Evolutionary conservation across 2,329 filamentous ascomycete genomes (phyloP).

Genomic region (Nannizziopsis barbatae): DNA sequence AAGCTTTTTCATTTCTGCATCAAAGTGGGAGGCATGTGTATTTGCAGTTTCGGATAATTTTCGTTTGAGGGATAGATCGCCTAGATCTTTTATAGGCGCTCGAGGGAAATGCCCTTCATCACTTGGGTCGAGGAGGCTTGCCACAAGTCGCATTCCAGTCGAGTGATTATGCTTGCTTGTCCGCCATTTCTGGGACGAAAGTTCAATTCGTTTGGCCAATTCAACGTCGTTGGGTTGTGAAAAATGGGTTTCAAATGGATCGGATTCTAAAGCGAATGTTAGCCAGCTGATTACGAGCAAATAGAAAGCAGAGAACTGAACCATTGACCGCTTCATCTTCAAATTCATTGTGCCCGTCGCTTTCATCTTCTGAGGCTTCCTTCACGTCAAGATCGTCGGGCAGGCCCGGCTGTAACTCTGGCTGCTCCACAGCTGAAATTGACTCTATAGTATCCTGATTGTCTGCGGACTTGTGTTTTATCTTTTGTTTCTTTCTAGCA

Average conservation of each 20-base stretch:
- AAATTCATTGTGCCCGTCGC: constrained; percentile 26
- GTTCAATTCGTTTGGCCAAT: constrained; percentile 42
- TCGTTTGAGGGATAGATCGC: constrained; percentile 51
- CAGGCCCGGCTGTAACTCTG: constrained; percentile 27
- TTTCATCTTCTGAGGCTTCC: constrained; percentile 37
- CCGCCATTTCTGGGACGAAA: constrained; percentile 40
- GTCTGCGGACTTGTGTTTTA: constrained; percentile 26
- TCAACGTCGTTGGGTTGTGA: constrained; percentile 52
- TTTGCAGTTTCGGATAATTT: constrained; percentile 49
- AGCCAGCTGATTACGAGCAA: neutral
- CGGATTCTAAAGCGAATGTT: constrained; percentile 24
- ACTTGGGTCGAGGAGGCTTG: constrained; percentile 23
- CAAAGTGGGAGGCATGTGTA: constrained; percentile 48
- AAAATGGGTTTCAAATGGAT: constrained; percentile 78
- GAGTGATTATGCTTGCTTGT: constrained; percentile 30
- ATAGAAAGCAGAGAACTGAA: constrained; percentile 6
- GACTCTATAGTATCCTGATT: constrained; percentile 4
- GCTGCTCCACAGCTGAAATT: constrained; percentile 28
- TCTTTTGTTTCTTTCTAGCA: constrained; percentile 44
- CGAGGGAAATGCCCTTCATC: constrained; percentile 18
- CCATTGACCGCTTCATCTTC: constrained; percentile 22
- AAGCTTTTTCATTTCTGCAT: constrained; percentile 52
- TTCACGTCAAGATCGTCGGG: constrained; percentile 34
- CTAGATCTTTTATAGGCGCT: constrained; percentile 23
- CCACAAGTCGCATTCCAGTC: constrained; percentile 25